These are phyloP conservation scores for Colletotrichum sp. DNA, from an alignment of 2,329 filamentous ascomycete genomes.

Conservation along the genomic window DNA sequence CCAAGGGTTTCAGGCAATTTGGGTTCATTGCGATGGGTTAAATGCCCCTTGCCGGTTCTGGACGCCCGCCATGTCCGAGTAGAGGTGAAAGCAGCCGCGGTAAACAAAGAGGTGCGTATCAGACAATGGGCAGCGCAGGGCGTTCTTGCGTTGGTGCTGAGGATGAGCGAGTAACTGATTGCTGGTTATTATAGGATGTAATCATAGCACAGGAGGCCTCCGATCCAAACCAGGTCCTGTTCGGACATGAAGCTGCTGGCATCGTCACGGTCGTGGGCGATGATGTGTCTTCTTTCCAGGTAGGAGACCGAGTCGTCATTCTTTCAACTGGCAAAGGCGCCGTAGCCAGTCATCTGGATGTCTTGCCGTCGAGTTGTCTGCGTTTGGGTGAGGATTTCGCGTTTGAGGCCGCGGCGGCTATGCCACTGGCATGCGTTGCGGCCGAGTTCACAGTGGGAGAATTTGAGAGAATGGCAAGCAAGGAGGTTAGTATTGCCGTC, in stretches of 20 bases:
- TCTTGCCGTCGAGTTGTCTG: background rate
- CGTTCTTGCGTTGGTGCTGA: background rate
- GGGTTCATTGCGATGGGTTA: background rate
- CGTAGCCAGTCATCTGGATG: background rate
- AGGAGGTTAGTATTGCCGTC: background rate
- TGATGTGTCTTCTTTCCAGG: background rate
- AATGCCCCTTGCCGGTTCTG: background rate
- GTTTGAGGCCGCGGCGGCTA: background rate
- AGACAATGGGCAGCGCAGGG: background rate
- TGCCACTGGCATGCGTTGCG: background rate
- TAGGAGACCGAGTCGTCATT: background rate
- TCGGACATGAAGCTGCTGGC: background rate
- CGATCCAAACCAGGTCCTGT: background rate
- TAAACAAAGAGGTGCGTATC: background rate
- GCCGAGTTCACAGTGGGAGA: background rate
- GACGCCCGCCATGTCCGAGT: background rate
- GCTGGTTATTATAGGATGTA: background rate
- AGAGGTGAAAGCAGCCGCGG: background rate
- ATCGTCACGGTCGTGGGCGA: background rate
- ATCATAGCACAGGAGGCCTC: background rate
- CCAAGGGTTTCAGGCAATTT: background rate
- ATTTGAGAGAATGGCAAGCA: background rate
- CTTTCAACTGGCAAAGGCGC: background rate
- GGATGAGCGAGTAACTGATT: background rate
- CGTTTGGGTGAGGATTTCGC: background rate